Evolutionary conservation across 768 basidiomycete species (phyloP), one percentile per base, ranked within the genome.

Genomic region (Tylopilus sp.): DNA sequence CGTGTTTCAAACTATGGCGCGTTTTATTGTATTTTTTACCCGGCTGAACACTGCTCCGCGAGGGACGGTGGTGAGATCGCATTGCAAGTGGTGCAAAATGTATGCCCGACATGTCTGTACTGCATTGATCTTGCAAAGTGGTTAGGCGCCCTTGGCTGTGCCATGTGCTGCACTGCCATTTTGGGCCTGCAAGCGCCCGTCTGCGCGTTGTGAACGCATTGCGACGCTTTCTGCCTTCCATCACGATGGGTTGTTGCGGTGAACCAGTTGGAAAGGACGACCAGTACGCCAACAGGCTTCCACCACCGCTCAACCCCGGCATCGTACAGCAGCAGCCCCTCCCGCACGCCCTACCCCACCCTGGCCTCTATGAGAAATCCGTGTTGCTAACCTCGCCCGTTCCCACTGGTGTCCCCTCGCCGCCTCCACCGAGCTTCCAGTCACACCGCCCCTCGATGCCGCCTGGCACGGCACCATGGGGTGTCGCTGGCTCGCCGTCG

Each of bases 191-290:
- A 52, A 42, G 60, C 61, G 60, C 53, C 45, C 35, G n/a, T 40
- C 47, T 10, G 26, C 30, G 45, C 51, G 45, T 46, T 38, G 3
- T 30, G 21, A 13, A 25, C 51, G 36, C 59, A 12, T 33, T 21
- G 28, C 15, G 13, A 6, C 25, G 31, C 40, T 20, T 21, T 20
- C 2, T 9, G 28, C 4, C n/a, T 8, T 25, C 2, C 15, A 15
- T 7, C 33, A 54, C 58, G 57, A 86, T 85, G 83, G 75, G 80
- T 56, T 88, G 88, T 61, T 90, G 87, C 63, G 84, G 85, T n/a
- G 75, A 79, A 43, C 57, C 76, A 9, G 62, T 56, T 28, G 60
- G 63, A 31, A 60, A 63, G 25, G 63, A 70, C 50, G 55, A 65
- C 47, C 58, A 70, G 43, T 64, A 65, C 49, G 58, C 69, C 46